Base-by-base conservation (phyloP, 306 rosid species). In the Trifolium fragiferum region DNA sequence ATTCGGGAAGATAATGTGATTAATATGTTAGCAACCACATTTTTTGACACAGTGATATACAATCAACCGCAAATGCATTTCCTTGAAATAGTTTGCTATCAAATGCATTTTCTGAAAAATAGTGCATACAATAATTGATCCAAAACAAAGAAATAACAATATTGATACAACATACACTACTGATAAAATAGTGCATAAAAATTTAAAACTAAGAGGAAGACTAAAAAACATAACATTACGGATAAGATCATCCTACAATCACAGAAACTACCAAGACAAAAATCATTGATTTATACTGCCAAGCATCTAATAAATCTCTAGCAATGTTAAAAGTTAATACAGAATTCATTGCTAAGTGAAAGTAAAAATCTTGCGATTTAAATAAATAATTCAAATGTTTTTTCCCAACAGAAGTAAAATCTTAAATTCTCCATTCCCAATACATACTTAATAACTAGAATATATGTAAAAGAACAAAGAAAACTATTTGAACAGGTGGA, bases 361-460 rank as follows among this genome's bases (percentile, higher is more conserved):
- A 33, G 21, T 35, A 3, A 38, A 25, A 32, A 20, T 64, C 66
- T 59, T 25, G 59, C 37, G 58, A 13, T 37, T 60, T 60, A 30
- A 58, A 30, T 76, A 5, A 14, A n/a, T 10, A 81, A 70, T 33
- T 80, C 38, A 46, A 43, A 3, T 46, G 37, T 32, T 60, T 70
- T 38, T 49, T 16, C 5, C 55, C 40, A 50, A 58, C 19, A 55
- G 64, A 58, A 44, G 70, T 21, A 30, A 32, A 57, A 25, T 47
- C 5, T 35, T 68, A 21, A 64, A 63, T 20, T 49, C 66, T 30
- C 20, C 72, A 20, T 18, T 51, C 57, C 47, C 61, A 58, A 66
- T 49, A 60, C 51, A 71, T 58, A 58, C 57, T 46, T 60, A 64
- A 50, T 27, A 59, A 65, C 58, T 49, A 55, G 55, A 70, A 63